Base-by-base conservation (phyloP, 225 moss, liverwort and hornwort genomes). In the Thuidium tamariscinum region DNA sequence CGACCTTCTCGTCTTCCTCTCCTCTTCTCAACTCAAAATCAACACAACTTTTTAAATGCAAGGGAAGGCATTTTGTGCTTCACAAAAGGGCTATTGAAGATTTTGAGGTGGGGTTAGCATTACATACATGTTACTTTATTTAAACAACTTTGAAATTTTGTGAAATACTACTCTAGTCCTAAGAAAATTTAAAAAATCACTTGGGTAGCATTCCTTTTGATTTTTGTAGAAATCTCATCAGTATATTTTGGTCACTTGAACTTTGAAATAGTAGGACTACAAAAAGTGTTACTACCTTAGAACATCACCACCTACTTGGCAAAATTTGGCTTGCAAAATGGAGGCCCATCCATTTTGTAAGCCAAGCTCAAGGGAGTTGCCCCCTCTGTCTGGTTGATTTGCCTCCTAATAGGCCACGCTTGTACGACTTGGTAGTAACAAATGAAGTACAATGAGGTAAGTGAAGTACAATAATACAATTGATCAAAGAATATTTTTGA, bases 121-220 rank as follows among this genome's bases (percentile, higher is more conserved):
- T 51, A 32, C 0, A 1, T 32, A 21, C 1, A 7, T 0, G 21
- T 1, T 34, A 20, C 0, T 0, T 0, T 19, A 2, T 20, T 7
- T 46, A 30, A 11, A 18, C 8, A 74, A 51, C 20, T 34, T 51
- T 22, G 13, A 51, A 49, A 19, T 1, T 48, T 16, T 48, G 1
- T 11, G 19, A 11, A 4, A 32, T 12, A 13, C 34, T 51, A 20
- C 1, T 34, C 5, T 3, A 74, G 3, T 0, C 0, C 34, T 0
- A n/a, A n/a, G 0, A 0, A 48, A 4, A 4, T 19, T 32, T 30
- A 11, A 3, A 34, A 74, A 74, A 20, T 0, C 8, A 51, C 1
- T 51, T 5, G 7, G 2, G 0, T 11, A 48, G 19, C 0, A 0
- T 19, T 73, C 32, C 2, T 19, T 1, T 73, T 7, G 5, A 48